Evolutionary conservation across 495 filamentous ascomycete genomes (phyloP), one percentile per base, ranked within the genome.

Genomic region (Hyaloscypha variabilis): DNA sequence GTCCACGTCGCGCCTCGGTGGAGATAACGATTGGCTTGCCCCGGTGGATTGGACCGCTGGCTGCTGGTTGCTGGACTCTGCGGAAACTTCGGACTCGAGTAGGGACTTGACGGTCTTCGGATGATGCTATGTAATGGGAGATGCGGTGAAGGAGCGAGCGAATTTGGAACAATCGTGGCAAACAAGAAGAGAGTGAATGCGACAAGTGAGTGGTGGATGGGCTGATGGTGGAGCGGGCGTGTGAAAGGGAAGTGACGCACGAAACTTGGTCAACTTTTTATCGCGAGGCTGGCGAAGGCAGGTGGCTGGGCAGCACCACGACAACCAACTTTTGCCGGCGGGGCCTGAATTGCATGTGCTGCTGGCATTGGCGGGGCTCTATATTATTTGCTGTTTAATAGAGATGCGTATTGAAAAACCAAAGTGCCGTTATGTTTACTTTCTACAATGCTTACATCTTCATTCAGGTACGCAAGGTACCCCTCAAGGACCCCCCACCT

Each of bases 201-300:
- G 39, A 17, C 1, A 46, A 46, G 39, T 46, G 17, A 46, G 39
- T 46, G 39, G 39, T 46, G 39, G 39, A 17, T 46, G 39, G 39
- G 39, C 4, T 46, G 39, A 46, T 14, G 39, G 51, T 51, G 51
- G 49, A 52, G 5, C 49, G 49, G 26, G 21, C 26, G 51, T 17
- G 49, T 10, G 0, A 23, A 23, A 24, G 51, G 21, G 23, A n/a
- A 21, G 49, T 51, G 49, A 51, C 49, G 51, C 51, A 54, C 51
- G 21, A 29, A 24, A 25, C 23, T 24, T 54, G 51, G 51, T 24
- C 10, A 4, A 46, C 4, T 46, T 54, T 54, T 54, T 54, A 58
- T 58, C 55, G 55, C 55, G 55, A 34, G 55, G 30, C 55, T 58
- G 26, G 55, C 51, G 51, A 54, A 29, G 51, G 24, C 21, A 23